Conservation (phyloP, 805 yeast species). For the Ogataea pini region DNA sequence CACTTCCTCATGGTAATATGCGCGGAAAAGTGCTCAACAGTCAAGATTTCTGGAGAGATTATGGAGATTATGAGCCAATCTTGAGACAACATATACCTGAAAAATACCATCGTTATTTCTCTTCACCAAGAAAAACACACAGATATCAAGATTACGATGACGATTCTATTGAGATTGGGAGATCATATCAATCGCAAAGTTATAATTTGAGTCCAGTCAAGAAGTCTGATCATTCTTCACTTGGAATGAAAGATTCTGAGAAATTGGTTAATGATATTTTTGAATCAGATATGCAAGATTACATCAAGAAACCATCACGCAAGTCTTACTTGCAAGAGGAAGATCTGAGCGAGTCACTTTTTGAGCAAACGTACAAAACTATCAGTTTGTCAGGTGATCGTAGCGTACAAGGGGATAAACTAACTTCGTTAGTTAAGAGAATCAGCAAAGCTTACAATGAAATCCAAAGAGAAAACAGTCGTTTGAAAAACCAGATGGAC, state of each 20-base stretch:
- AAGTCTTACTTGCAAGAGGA: conserved; percentile 10
- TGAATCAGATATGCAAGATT: conserved; percentile 22
- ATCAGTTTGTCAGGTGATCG: conserved; percentile 15
- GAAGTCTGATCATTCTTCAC: conserved; percentile 10
- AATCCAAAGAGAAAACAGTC: conserved; percentile 10
- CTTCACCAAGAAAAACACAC: conserved; percentile 5
- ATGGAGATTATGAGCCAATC: conserved; percentile 32
- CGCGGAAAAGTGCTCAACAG: conserved; percentile 29
- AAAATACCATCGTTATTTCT: conserved; percentile 29
- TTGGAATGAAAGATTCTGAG: conserved; percentile 28
- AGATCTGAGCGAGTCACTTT: conserved; percentile 16
- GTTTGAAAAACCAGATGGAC: conserved; percentile 2
- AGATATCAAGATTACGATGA: conserved; percentile 5
- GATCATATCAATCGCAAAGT: conserved; percentile 19
- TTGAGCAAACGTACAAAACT: conserved; percentile 22
- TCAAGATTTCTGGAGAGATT: conserved; percentile 25
- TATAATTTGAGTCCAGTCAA: conserved; percentile 33
- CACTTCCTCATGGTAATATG: conserved; percentile 33
- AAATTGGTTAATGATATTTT: conserved; percentile 27
- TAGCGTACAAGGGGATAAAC: conserved; percentile 18
- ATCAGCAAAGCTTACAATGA: conserved; percentile 15
- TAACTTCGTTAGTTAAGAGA: conserved; percentile 14
- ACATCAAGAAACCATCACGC: conserved; percentile 6
- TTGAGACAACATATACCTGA: conserved; percentile 32
- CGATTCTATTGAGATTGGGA: conserved; percentile 32